These are phyloP conservation scores for Botryotinia calthae DNA, from an alignment of 2,329 filamentous ascomycete species.

Conservation along the genomic window DNA sequence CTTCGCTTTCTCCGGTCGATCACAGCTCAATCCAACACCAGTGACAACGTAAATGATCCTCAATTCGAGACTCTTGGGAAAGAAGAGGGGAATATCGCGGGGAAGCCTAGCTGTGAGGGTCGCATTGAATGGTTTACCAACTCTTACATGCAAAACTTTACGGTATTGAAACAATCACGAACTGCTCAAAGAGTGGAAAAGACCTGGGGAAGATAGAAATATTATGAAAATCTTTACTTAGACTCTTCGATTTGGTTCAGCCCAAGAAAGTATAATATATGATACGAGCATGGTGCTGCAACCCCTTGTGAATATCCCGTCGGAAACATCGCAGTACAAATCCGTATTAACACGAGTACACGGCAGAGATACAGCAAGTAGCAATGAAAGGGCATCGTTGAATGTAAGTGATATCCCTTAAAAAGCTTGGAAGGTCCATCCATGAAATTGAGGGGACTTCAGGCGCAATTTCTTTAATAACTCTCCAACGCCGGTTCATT, in stretches of 20 bases:
- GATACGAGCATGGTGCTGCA: not conserved
- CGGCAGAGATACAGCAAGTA: not conserved
- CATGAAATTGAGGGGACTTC: constrained; percentile 5
- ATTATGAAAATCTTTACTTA: not conserved
- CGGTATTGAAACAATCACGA: not conserved
- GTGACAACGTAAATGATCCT: not conserved
- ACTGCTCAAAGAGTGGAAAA: not conserved
- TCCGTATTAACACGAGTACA: not conserved
- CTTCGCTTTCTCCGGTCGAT: not conserved
- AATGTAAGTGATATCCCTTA: not conserved
- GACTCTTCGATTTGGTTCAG: not conserved
- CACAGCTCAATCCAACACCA: no score
- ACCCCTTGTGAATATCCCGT: not conserved
- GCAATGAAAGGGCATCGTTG: not conserved
- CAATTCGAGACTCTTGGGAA: not conserved
- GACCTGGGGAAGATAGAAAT: not conserved
- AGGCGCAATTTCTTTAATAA: not conserved
- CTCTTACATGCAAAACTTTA: not conserved
- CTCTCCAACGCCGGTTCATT: not conserved
- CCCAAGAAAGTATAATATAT: not conserved
- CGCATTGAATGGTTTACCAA: not conserved
- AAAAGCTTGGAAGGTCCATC: not conserved
- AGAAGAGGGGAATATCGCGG: not conserved
- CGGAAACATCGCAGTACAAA: not conserved
- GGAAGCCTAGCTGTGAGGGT: not conserved